Base-by-base conservation (phyloP, 2,329 filamentous ascomycete genomes). In the Fusarium anguioides region DNA sequence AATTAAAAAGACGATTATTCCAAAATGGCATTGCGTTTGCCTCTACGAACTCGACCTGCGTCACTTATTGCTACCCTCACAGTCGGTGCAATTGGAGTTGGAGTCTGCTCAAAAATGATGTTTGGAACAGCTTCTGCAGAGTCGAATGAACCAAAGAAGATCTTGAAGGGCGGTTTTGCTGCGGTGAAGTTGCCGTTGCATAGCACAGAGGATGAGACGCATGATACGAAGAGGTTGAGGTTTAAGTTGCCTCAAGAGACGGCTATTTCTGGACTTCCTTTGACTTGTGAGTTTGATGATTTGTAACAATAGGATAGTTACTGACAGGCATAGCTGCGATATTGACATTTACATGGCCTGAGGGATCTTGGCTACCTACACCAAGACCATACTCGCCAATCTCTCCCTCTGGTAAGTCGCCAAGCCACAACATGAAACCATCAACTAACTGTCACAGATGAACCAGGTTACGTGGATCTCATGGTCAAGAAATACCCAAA, bases 401-500 rank as follows among this genome's bases (percentile, higher is more conserved):
- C 9, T 54, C 49, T 4, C 33, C 42, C 3, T 37, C 68, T 48
- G 61, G 66, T 66, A 56, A 8, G 27, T 11, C 18, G 4, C 12
- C 3, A 2, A 7, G 5, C 4, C 17, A 2, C 2, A 18, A 1
- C 2, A 1, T 4, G 5, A 5, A 4, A 4, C 11, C 8, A 8
- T 11, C 36, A 4, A 12, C 39, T 42, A 6, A 65, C 18, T 6
- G 8, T 4, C 1, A 1, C 14, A 71, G 86, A 87, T 35, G 81
- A 87, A 35, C 81, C 81, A 4, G 89, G 89, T 8, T 81, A 80
- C 56, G 70, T 93, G 8, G 88, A 91, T 11, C 79, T 92, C 18
- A 78, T 92, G 42, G 83, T 93, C 15, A 93, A 92, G 76, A 81
- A 84, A 57, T 93, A 92, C 70, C 89, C 89, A 4, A 78, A 84